A percentile compares a stretch with the other conserved stretches of the same genome.
Evolutionary conservation across 169 alveolate genomes (phyloP).

Genomic region (Cryptosporidium xiaoi): DNA sequence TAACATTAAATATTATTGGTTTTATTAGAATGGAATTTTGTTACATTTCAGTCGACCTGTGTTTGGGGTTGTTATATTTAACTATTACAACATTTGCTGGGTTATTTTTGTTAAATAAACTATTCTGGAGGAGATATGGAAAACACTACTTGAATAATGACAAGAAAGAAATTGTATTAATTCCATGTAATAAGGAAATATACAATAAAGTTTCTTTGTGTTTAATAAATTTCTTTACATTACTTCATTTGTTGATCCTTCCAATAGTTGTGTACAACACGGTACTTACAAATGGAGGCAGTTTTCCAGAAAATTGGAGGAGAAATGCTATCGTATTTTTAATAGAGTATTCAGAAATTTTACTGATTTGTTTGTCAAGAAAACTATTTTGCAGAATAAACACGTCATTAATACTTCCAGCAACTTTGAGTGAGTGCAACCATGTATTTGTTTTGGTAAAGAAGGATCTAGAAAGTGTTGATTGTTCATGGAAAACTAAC

Average conservation of each 20-base stretch:
- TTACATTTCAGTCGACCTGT: constrained; percentile 13
- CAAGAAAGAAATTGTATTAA: constrained; percentile 4
- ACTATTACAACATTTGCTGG: constrained; percentile 5
- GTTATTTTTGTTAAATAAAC: not conserved
- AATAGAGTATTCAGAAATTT: constrained; percentile 12
- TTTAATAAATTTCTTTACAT: constrained; percentile 2
- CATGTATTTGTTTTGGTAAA: constrained; percentile 28
- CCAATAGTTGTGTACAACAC: constrained; percentile 25
- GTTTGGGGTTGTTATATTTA: not conserved
- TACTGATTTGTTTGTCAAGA: constrained; percentile 31
- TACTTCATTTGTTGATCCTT: constrained; percentile 6
- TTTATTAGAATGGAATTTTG: not conserved
- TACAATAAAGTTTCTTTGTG: not conserved
- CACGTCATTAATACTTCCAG: constrained; percentile 4
- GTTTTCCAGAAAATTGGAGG: constrained; percentile 17
- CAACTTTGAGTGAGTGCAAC: constrained; percentile 32
- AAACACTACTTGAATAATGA: constrained; percentile 6
- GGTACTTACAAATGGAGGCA: constrained; percentile 5
- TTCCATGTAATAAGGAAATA: constrained; percentile 25
- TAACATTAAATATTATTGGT: too few species aligned
- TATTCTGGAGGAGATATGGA: constrained; percentile 39
- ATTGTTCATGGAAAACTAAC: not conserved
- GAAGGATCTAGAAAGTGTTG: not conserved
- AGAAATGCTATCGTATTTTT: constrained; percentile 33
- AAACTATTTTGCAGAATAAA: constrained; percentile 11